Conservation (phyloP, 306 rosid genomes). For the Casuarina glauca region DNA sequence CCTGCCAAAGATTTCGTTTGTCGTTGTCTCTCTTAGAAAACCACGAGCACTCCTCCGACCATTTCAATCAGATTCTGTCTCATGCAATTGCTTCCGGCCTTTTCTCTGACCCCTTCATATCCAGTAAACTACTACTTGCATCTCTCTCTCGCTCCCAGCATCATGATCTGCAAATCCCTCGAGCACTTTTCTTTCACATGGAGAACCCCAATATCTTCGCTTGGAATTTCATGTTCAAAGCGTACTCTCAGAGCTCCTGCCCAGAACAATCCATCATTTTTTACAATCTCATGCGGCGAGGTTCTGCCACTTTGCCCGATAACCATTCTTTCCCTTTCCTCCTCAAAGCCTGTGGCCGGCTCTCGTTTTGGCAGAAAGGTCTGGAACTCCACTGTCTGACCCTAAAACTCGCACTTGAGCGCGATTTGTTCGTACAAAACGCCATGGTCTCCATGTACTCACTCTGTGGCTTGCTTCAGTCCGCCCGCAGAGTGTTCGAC, state of each 20-base stretch:
- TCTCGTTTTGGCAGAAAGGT: constrained; percentile 8
- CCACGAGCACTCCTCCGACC: neutral
- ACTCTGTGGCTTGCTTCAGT: constrained; percentile 5
- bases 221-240: constrained; percentile 33
- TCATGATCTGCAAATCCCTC: constrained; percentile 6
- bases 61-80: constrained; percentile 3
- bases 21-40: constrained; percentile 6
- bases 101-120: constrained; percentile 3
- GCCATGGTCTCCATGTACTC: constrained; percentile 18
- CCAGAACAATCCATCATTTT: constrained; percentile 7
- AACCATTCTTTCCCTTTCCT: constrained; percentile 22
- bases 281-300: constrained; percentile 22
- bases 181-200: constrained; percentile 20
- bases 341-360: constrained; percentile 19
- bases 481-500: constrained; percentile 17
- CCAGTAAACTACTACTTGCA: constrained; percentile 16
- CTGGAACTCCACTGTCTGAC: constrained; percentile 27
- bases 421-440: constrained; percentile 23
- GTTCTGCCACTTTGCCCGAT: constrained; percentile 9
- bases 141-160: constrained; percentile 7
- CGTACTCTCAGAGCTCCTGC: constrained; percentile 3
- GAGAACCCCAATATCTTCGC: constrained; percentile 29
- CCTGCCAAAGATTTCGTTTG: neutral
- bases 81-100: constrained; percentile 22
- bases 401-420: constrained; percentile 3